These are phyloP conservation scores for Boletus speciosus DNA, from an alignment of 768 basidiomycete genomes.

Conservation along the genomic window DNA sequence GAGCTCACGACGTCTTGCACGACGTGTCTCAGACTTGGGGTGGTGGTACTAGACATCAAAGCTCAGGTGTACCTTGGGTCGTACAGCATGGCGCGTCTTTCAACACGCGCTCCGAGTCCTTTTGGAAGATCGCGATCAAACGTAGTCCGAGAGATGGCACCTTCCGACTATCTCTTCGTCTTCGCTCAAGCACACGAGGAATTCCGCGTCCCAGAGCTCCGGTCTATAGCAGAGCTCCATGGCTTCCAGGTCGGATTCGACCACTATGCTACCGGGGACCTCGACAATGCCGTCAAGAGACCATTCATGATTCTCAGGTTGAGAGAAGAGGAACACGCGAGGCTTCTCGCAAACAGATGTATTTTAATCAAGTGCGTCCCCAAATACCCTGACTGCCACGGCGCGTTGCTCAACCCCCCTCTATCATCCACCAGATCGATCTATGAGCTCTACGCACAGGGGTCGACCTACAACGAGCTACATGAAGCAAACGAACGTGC, in stretches of 20 bases:
- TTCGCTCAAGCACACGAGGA: slow-evolving; percentile 81
- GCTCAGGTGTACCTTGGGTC: not conserved
- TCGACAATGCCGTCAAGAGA: slow-evolving; percentile 44
- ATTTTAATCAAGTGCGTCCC: slow-evolving; percentile 73
- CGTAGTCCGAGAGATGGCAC: slow-evolving; percentile 12
- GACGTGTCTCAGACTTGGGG: slow-evolving; percentile 22
- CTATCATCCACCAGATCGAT: slow-evolving; percentile 49
- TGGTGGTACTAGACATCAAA: slow-evolving; percentile 18
- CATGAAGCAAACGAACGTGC: slow-evolving; percentile 52
- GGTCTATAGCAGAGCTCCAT: slow-evolving; percentile 71
- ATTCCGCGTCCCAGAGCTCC: slow-evolving; percentile 81
- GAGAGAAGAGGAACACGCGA: slow-evolving; percentile 68
- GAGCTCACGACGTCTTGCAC: slow-evolving; percentile 33
- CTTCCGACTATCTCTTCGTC: slow-evolving; percentile 53
- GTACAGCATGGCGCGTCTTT: not conserved
- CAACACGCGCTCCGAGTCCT: not conserved
- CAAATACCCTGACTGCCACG: not conserved
- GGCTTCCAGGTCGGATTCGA: slow-evolving; percentile 55
- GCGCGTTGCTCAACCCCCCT: not conserved
- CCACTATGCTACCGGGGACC: slow-evolving; percentile 40
- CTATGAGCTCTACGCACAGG: slow-evolving; percentile 75
- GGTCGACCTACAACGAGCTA: slow-evolving; percentile 62
- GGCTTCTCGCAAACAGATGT: slow-evolving; percentile 69
- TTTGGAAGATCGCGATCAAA: not conserved
- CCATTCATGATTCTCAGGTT: slow-evolving; percentile 77